Conservation (phyloP, 768 basidiomycete genomes). For the Lentinula raphanica region DNA sequence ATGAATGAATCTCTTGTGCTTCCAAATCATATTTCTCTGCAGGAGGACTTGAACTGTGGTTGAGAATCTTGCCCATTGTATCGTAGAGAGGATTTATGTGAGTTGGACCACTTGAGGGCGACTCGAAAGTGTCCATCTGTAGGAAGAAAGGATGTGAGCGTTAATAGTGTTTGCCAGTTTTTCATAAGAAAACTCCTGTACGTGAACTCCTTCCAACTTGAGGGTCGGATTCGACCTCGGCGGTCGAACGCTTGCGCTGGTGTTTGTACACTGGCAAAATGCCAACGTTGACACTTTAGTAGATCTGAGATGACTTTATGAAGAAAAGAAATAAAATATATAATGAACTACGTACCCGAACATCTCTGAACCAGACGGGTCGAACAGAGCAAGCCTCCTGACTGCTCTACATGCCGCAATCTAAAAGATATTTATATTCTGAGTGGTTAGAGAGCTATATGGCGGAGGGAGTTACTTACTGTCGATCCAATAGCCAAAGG, state of each 20-base stretch:
- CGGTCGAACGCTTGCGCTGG: background rate
- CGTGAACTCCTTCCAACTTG: slow-evolving; percentile 10
- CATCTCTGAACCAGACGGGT: slow-evolving; percentile 10
- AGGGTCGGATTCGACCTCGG: slow-evolving; percentile 5
- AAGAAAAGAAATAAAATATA: background rate
- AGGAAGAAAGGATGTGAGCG: background rate
- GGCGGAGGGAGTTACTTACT: slow-evolving; percentile 28
- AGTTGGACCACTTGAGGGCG: background rate
- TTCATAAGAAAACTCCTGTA: slow-evolving; percentile 1
- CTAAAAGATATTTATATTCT: background rate
- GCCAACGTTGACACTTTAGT: slow-evolving; percentile 11
- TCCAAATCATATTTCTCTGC: slow-evolving; percentile 8
- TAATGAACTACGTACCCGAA: slow-evolving; percentile 6
- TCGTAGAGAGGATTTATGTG: slow-evolving; percentile 6
- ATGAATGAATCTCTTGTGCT: slow-evolving; percentile 8
- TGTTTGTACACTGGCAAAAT: slow-evolving; percentile 8
- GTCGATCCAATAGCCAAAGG: slow-evolving; percentile 56
- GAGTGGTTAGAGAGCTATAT: background rate
- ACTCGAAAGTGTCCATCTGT: slow-evolving; percentile 13
- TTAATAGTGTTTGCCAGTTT: background rate
- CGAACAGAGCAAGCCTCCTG: slow-evolving; percentile 37
- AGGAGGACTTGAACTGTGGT: background rate
- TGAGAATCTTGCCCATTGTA: slow-evolving; percentile 9
- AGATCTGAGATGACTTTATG: background rate
- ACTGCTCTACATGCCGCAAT: slow-evolving; percentile 23